Evolutionary conservation across 208 protist species (phyloP).

Genomic region (Crithidia mellificae): DNA sequence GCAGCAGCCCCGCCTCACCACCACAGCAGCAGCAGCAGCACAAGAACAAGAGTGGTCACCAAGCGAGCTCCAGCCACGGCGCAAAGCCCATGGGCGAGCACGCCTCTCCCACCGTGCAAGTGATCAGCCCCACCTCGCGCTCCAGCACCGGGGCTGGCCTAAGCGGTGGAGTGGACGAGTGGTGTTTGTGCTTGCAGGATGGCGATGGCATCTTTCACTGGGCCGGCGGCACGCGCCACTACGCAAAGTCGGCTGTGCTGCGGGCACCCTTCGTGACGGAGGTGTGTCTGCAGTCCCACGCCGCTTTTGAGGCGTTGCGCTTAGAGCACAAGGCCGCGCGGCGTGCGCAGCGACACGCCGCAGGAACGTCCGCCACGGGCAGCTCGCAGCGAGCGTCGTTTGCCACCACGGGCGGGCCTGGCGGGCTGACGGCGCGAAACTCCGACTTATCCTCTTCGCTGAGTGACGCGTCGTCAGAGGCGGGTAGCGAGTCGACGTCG

Average conservation of each 20-base stretch:
- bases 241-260: conserved; percentile 17
- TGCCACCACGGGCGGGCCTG: not conserved
- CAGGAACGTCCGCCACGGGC: not conserved
- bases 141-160: not conserved
- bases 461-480: not conserved
- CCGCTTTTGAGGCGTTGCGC: conserved; percentile 17
- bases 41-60: too few species aligned
- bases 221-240: conserved; percentile 32
- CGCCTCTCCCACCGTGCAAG: not conserved
- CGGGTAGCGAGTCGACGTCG: not conserved
- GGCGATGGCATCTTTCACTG: conserved; percentile 32
- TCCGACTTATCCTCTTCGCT: not conserved
- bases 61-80: not conserved
- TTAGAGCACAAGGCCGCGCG: not conserved
- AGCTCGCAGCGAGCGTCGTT: conserved; percentile 11
- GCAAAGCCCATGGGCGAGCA: not conserved
- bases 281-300: conserved; percentile 29
- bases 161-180: conserved; percentile 2
- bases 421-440: not conserved
- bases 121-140: not conserved
- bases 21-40: too few species aligned
- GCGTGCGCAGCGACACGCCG: not conserved
- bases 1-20: too few species aligned
- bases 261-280: conserved; percentile 34
- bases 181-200: conserved; percentile 48